Conservation (phyloP, 2,329 filamentous ascomycete genomes). For the Venturiaceae sp. region DNA sequence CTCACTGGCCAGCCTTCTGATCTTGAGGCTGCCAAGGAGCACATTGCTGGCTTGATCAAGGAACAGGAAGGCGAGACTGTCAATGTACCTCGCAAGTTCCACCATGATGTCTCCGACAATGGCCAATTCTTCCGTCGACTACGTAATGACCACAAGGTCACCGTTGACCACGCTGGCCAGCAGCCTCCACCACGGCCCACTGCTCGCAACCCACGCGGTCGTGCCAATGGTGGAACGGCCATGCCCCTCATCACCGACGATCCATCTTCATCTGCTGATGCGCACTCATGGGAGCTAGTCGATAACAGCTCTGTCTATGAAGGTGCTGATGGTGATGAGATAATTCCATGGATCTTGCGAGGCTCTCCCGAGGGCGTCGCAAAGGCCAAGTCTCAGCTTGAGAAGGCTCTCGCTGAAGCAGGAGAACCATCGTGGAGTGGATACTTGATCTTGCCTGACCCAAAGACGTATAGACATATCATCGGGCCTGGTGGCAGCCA, state of each 20-base stretch:
- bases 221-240: conserved; percentile 45
- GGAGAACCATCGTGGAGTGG: conserved; percentile 63
- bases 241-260: conserved; percentile 94
- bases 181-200: conserved; percentile 60
- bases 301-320: conserved; percentile 48
- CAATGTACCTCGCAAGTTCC: conserved; percentile 70
- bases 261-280: conserved; percentile 48
- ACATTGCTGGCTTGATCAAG: conserved; percentile 71
- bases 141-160: conserved; percentile 76
- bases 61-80: conserved; percentile 81
- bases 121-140: conserved; percentile 90
- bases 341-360: conserved; percentile 83
- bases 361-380: conserved; percentile 69
- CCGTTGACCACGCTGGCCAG: conserved; percentile 82
- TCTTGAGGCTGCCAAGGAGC: conserved; percentile 77
- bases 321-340: conserved; percentile 31
- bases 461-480: conserved; percentile 78
- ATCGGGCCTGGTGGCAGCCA: conserved; percentile 83
- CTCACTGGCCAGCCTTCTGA: conserved; percentile 68
- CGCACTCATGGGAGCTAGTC: conserved; percentile 76
- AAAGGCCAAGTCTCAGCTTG: conserved; percentile 69
- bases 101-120: conserved; percentile 79
- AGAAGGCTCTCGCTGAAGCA: conserved; percentile 63
- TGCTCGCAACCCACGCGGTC: conserved; percentile 33
- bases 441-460: conserved; percentile 83